Evolutionary conservation across 139 green algal genomes (phyloP).

Genomic region (Zygnema cylindricum): DNA sequence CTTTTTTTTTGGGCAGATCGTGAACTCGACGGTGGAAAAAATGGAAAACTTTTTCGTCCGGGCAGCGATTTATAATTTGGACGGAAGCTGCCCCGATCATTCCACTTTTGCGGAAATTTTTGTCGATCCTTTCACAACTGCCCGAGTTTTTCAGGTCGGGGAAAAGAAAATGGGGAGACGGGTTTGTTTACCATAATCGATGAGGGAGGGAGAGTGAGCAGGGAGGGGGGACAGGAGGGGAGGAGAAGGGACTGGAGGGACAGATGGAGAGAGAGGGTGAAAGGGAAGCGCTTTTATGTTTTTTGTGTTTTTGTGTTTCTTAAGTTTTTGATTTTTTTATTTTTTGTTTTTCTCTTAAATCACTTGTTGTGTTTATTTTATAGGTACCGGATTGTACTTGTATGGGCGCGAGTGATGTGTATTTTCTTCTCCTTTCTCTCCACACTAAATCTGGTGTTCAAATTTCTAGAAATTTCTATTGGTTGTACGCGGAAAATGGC

Average conservation of each 20-base stretch:
- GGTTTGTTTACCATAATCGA: not conserved
- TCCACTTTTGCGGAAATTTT: not conserved
- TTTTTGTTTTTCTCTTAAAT: not conserved
- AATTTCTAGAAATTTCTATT: slow-evolving; percentile 60
- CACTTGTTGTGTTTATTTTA: slow-evolving; percentile 18
- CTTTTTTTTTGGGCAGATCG: slow-evolving; percentile 22
- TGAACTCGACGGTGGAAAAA: slow-evolving; percentile 23
- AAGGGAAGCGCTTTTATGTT: not conserved
- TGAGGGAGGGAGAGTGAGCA: too few species aligned
- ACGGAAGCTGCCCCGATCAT: slow-evolving; percentile 22
- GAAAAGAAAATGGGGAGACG: slow-evolving; percentile 2
- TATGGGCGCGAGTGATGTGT: slow-evolving; percentile 16
- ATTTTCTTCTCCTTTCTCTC: slow-evolving; percentile 42
- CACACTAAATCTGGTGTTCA: not conserved
- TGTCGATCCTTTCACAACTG: not conserved
- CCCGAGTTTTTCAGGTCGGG: slow-evolving; percentile 22
- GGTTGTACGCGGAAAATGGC: slow-evolving; percentile 25
- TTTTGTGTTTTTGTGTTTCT: not conserved
- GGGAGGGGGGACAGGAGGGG: too few species aligned
- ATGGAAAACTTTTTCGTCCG: not conserved
- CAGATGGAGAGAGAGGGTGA: not conserved
- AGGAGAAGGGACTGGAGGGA: too few species aligned
- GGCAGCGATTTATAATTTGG: slow-evolving; percentile 19
- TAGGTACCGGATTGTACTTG: slow-evolving; percentile 31
- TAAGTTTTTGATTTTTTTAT: not conserved